Base-by-base conservation (phyloP, 495 filamentous ascomycete species). In the Hyphodiscus hymeniophilus region DNA sequence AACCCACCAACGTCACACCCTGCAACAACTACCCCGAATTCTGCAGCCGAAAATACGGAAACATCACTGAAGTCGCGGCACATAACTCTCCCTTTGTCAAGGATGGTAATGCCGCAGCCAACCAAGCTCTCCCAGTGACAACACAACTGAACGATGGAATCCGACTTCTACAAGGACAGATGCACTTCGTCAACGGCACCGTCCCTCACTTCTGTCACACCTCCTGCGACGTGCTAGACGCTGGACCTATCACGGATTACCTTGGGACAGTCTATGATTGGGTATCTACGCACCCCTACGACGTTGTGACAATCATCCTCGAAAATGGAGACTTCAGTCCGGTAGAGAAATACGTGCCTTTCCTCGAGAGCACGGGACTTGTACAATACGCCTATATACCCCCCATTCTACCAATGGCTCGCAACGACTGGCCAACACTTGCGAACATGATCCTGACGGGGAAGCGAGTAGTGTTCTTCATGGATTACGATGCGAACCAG, bases 131-230 rank as follows among this genome's bases (percentile, higher is more conserved):
- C 31, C 59, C 63, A 42, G 88, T 95, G 38, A 73, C 70, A 5
- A 63, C 75, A 35, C 91, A 97, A 67, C 68, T 97, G 23, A 77
- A 95, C 60, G 91, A 97, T 57, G 91, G 91, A 13, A 71, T 95
- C 52, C 84, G 91, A 38, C 89, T 94, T 74, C 76, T 97, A n/a
- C 88, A 95, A 72, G 88, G 81, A 21, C 87, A 97, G 66, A 81
- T 56, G 26, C 58, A 61, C 30, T 54, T 52, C 22, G 35, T 51
- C 2, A 55, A 55, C 35, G 33, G 40, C 18, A 51, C 45, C 1
- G 15, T 38, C 0, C 52, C 80, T 2, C 89, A 94, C 61, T 77
- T 78, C 48, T 77, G 73, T 63, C 86, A 94, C 62, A 85, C 85
- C n/a, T 79, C 70, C 46, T 97, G 89, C 69, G 76, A 89, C 48